phyloP scores from a whole-genome alignment of 495 filamentous ascomycete genomes.

The Parachaetomium inaequale region DNA sequence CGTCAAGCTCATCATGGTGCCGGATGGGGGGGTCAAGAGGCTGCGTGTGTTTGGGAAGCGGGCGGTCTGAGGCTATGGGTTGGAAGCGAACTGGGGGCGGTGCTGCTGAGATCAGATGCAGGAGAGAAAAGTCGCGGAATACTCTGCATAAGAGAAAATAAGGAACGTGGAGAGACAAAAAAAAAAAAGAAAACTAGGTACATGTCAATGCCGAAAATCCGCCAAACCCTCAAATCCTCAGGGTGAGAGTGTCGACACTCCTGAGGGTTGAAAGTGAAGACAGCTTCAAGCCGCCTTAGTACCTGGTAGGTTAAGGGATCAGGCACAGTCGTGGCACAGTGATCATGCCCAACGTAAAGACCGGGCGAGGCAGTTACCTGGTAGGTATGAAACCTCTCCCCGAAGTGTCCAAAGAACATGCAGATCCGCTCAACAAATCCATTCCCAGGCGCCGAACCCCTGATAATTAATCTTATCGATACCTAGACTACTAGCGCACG shows the following conservation, averaged over 20 bases:
- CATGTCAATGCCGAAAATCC: background rate
- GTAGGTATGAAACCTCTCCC: no score
- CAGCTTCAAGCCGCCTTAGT: no score
- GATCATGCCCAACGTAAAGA: background rate
- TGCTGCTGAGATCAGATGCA: background rate
- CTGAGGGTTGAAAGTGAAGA: no score
- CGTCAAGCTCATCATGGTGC: conserved; percentile 85
- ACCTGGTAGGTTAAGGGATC: background rate
- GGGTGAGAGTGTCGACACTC: no score
- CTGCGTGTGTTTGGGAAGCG: conserved; percentile 75
- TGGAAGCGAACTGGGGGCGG: conserved; percentile 9
- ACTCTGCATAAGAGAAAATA: no score
- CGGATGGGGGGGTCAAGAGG: conserved; percentile 88
- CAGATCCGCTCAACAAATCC: background rate
- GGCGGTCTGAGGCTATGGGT: conserved; percentile 31
- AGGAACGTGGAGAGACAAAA: background rate
- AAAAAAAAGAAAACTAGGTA: background rate
- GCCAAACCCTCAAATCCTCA: no score
- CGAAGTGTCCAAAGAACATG: no score
- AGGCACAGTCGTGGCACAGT: background rate
- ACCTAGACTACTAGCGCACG: conserved; percentile 6
- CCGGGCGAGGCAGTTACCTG: no score
- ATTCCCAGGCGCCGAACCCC: no score
- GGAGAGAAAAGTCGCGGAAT: no score
- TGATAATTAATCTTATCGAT: conserved; percentile 4